Evolutionary conservation across 805 yeast genomes (phyloP).

Genomic region (Zygotorulaspora sp.): DNA sequence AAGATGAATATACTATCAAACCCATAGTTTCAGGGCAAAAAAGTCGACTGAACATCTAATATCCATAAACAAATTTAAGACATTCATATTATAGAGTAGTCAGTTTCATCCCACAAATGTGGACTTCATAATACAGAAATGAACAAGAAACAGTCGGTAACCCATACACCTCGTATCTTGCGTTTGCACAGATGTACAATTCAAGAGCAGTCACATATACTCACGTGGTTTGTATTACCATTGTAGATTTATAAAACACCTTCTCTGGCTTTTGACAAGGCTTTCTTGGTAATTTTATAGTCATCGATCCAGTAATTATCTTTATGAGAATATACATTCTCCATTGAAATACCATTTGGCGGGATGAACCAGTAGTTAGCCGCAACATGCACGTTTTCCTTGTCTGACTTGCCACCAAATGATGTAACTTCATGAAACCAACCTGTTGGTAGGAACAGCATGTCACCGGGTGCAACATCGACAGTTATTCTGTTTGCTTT

Average conservation of each 20-base stretch:
- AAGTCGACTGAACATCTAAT: too few species aligned
- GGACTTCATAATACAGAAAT: too few species aligned
- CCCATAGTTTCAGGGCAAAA: too few species aligned
- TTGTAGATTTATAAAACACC: not conserved
- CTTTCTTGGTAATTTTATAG: constrained; percentile 41
- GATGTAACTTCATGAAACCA: constrained; percentile 83
- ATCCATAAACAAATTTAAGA: too few species aligned
- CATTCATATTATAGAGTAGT: not conserved
- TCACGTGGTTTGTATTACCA: not conserved
- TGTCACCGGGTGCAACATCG: constrained; percentile 55
- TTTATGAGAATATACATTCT: constrained; percentile 37
- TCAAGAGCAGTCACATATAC: not conserved
- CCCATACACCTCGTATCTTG: not conserved
- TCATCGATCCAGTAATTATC: constrained; percentile 54
- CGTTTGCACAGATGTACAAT: too few species aligned
- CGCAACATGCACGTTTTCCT: constrained; percentile 49
- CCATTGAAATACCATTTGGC: constrained; percentile 39
- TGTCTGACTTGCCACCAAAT: constrained; percentile 39
- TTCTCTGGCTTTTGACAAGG: constrained; percentile 20
- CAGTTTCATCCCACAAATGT: too few species aligned
- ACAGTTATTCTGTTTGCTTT: constrained; percentile 42
- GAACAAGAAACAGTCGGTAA: too few species aligned
- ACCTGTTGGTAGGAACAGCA: constrained; percentile 69
- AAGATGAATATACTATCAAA: too few species aligned
- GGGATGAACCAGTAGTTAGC: constrained; percentile 74